Conservation (phyloP, 2,329 filamentous ascomycete genomes). For the Exophiala sp. region DNA sequence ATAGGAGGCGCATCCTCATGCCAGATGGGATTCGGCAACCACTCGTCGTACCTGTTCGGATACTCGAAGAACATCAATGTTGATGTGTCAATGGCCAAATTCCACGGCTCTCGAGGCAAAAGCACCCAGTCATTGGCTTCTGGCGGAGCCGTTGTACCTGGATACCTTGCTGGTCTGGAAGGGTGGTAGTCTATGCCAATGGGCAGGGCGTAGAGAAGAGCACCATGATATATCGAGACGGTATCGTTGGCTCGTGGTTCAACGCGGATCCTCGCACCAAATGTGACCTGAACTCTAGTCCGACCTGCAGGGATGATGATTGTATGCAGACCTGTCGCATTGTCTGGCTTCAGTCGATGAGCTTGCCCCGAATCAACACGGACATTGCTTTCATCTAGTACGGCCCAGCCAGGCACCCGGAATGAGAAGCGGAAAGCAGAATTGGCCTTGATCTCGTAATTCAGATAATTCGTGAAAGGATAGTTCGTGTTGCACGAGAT, state of each 20-base stretch:
- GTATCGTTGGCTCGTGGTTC: slow-evolving; percentile 42
- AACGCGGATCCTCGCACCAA: slow-evolving; percentile 34
- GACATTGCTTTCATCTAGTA: slow-evolving; percentile 27
- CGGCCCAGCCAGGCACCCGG: slow-evolving; percentile 46
- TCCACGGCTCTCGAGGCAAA: slow-evolving; percentile 33
- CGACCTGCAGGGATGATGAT: slow-evolving; percentile 35
- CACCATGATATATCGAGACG: slow-evolving; percentile 43
- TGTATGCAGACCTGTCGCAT: slow-evolving; percentile 38
- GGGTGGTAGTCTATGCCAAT: slow-evolving; percentile 33
- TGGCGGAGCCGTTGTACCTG: slow-evolving; percentile 28
- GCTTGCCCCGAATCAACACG: slow-evolving; percentile 25
- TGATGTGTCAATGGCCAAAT: slow-evolving; percentile 33
- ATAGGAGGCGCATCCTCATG: slow-evolving; percentile 35
- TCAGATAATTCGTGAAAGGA: slow-evolving; percentile 42
- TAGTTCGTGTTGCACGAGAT: slow-evolving; percentile 51
- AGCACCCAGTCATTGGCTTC: slow-evolving; percentile 37
- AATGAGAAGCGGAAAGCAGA: slow-evolving; percentile 43
- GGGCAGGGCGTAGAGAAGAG: slow-evolving; percentile 44
- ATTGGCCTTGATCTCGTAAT: slow-evolving; percentile 40
- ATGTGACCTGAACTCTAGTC: slow-evolving; percentile 34
- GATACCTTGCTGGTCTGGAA: slow-evolving; percentile 30
- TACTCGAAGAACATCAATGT: slow-evolving; percentile 35
- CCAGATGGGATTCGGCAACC: slow-evolving; percentile 31
- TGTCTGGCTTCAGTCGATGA: slow-evolving; percentile 31
- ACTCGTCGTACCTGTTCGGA: slow-evolving; percentile 21